A percentile compares a stretch with the other conserved stretches of the same genome.
Conservation (phyloP, 345 rosid genomes). For the Eucalyptus pumila region DNA sequence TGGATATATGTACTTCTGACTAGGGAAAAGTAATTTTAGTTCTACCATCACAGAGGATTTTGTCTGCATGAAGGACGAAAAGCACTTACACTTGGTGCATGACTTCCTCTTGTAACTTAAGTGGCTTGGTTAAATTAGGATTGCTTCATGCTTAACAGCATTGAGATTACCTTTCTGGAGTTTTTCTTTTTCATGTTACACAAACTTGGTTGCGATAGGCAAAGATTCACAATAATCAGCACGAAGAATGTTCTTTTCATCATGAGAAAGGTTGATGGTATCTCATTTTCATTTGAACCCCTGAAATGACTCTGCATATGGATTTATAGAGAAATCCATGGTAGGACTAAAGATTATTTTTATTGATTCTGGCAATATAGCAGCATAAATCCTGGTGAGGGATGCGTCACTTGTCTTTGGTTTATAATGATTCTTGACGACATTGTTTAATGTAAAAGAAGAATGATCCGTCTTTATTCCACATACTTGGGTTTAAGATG, state of each 20-base stretch:
- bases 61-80: not conserved
- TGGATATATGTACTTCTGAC: not conserved
- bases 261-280: not conserved
- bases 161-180: not conserved
- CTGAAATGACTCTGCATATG: not conserved
- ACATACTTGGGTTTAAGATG: not conserved
- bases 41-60: not conserved
- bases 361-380: not conserved
- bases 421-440: not conserved
- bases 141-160: not conserved
- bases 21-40: not conserved
- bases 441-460: not conserved
- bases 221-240: not conserved
- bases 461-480: not conserved
- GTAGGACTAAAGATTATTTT: not conserved
- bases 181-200: not conserved
- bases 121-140: not conserved
- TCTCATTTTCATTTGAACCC: not conserved
- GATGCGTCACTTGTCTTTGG: not conserved
- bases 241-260: not conserved
- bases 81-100: not conserved
- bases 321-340: not conserved
- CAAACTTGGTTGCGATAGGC: not conserved
- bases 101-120: not conserved
- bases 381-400: not conserved